Evolutionary conservation across 2,329 filamentous ascomycete species (phyloP), one percentile per base, ranked within the genome.

Genomic region (Tolypocladium inflatum): DNA sequence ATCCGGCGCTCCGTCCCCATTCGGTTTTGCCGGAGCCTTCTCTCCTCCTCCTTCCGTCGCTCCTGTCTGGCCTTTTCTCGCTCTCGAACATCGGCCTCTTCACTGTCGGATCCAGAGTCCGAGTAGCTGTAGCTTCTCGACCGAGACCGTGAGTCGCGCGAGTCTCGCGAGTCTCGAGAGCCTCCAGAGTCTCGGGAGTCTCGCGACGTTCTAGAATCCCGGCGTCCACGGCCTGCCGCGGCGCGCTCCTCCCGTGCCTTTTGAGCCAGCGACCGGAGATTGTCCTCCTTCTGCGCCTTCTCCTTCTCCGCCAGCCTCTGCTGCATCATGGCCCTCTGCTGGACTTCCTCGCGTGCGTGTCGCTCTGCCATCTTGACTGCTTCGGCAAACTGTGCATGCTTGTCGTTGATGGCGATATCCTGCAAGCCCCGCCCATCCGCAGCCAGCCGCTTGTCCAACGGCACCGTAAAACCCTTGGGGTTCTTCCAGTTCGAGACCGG

Each of bases 401-500:
- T 97, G 78, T 99, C 94, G 74, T 96, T 97, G 75, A 99, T 97
- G 8, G 91, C 88, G 48, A 96, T 86, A 70, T 99, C 94, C 72
- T 97, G 91, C 62, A 99, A 71, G 0, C 91, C 91, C 67, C 94
- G 83, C 15, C 94, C 94, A 71, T 97, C 93, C 10, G 94, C 93
- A 21, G 94, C 94, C 65, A 99, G 76, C 69, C 94, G 87, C 78
- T 99, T 99, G 72, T 99, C 94, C 55, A 99, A 74, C 0, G 94
- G 91, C 1, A 99, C 90, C 0, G 94, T 99, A 70, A 96, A 99
- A 67, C 94, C 94, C 77, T 97, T 97, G 1, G 93, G 90, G 72
- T 99, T 99, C 82, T 99, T 99, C 94, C 94, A 99, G 73, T 97
- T 97, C 23, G 90, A 96, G 2, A 99, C 87, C 0, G 93, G 90